Evolutionary conservation across 208 protist species (phyloP).

Genomic region (Trypanosoma brucei): DNA sequence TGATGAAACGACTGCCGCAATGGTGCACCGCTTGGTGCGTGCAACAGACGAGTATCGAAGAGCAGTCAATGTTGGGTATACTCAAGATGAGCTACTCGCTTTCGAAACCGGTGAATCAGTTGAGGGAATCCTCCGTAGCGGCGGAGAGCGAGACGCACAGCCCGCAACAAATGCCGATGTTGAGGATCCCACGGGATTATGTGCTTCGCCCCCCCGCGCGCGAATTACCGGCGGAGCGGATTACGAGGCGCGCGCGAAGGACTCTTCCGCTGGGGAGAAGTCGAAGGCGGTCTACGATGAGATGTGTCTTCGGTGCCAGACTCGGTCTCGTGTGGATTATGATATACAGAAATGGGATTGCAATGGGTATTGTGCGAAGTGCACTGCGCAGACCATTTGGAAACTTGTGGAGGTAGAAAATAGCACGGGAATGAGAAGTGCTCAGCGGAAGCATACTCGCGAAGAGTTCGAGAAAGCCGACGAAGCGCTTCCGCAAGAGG

Average conservation of each 20-base stretch:
- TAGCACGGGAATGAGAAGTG: background rate
- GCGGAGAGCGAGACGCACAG: conserved; percentile 7
- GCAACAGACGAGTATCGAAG: conserved; percentile 79
- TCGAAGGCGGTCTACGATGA: conserved; percentile 31
- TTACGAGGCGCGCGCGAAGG: background rate
- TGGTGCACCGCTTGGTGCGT: conserved; percentile 55
- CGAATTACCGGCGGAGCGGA: background rate
- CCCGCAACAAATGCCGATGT: background rate
- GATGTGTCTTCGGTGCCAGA: conserved; percentile 59
- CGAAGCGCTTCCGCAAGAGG: background rate
- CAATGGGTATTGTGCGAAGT: conserved; percentile 61
- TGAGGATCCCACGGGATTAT: background rate
- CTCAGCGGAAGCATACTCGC: conserved; percentile 5
- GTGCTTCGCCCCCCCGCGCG: too few relatives aligned
- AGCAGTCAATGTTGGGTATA: conserved; percentile 73
- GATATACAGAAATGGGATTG: conserved; percentile 61
- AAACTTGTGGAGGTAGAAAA: conserved; percentile 40
- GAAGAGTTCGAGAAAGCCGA: background rate
- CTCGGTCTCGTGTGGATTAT: conserved; percentile 35
- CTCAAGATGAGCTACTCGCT: conserved; percentile 65
- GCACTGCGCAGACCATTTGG: conserved; percentile 69
- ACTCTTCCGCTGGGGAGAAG: background rate
- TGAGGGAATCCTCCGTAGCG: conserved; percentile 48
- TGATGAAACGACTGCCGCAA: conserved; percentile 58
- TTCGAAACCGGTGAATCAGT: conserved; percentile 33